Conservation (phyloP, 208 protist species). For the Kentomonas sorsogonicus region DNA sequence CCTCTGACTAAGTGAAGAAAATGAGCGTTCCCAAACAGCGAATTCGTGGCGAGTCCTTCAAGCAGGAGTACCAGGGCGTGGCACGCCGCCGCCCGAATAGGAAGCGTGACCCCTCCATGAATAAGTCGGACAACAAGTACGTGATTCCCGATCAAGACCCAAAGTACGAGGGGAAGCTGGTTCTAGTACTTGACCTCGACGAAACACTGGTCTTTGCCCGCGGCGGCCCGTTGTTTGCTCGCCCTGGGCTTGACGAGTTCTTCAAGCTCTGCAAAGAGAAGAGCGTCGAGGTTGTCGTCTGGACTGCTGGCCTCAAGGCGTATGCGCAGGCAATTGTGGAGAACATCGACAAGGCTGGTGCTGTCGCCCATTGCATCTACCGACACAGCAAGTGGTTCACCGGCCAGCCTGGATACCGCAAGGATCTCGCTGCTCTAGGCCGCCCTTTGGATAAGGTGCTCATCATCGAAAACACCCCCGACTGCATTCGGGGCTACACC, state of each 20-base stretch:
- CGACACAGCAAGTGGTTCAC: conserved; percentile 93
- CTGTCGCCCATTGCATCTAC: conserved; percentile 89
- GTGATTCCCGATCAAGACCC: conserved; percentile 74
- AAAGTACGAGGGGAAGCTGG: conserved; percentile 75
- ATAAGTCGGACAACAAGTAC: conserved; percentile 67
- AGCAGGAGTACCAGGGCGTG: conserved; percentile 88
- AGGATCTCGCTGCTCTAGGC: conserved; percentile 84
- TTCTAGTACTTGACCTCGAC: conserved; percentile 86
- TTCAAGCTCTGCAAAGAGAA: conserved; percentile 83
- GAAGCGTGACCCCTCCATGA: conserved; percentile 88
- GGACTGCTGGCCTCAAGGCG: conserved; percentile 87
- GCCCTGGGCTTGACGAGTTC: conserved; percentile 85
- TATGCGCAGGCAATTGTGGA: conserved; percentile 91
- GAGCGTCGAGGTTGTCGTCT: conserved; percentile 86
- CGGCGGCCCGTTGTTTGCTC: conserved; percentile 79
- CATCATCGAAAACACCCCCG: conserved; percentile 92
- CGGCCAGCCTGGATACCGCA: conserved; percentile 87
- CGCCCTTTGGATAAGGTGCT: conserved; percentile 82
- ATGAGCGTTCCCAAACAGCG: conserved; percentile 48
- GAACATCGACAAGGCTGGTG: conserved; percentile 86
- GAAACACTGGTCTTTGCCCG: conserved; percentile 89
- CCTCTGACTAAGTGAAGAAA: background rate
- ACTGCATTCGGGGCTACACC: conserved; percentile 90
- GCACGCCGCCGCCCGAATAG: conserved; percentile 51
- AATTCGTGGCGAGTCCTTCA: conserved; percentile 88